Base-by-base conservation (phyloP, 2,329 filamentous ascomycete species). In the Helotiales sp. region DNA sequence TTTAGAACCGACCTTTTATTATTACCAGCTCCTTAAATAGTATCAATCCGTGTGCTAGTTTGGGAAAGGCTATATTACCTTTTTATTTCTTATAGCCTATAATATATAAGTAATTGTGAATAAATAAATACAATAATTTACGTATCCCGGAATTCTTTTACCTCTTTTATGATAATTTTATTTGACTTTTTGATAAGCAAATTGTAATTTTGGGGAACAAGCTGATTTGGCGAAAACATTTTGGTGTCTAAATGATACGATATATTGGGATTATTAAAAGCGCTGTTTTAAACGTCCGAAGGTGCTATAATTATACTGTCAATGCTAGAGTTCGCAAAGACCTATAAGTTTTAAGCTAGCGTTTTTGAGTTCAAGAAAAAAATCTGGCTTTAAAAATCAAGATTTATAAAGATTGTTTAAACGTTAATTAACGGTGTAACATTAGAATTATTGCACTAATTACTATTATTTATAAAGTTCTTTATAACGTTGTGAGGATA, bases 311-410 rank as follows among this genome's bases (percentile, higher is more conserved):
- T 54, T 20, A 54, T 32, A 28, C 50, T 32, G 28, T 54, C 26
- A 15, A 54, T 54, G 20, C 47, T 50, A 11, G 47, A 50, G 47
- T 50, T 50, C 47, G 47, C 20, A 50, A 50, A 50, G 47, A 11
- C 47, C 47, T 50, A 22, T 50, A 22, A 50, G 47, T 50, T 22
- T 50, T 50, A 5, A 50, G 47, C 47, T 13, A 50, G 24, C 47
- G 47, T 26, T 50, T n/a, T 28, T 54, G 15, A 28, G 26, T 54
- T 15, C 26, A 28, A 54, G 13, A 54, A 54, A 54, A 54, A 15
- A 54, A 54, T 54, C 13, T 54, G 50, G 50, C 26, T 54, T 28
- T 15, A 54, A 28, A 54, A 54, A 54, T 54, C 50, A 54, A 54
- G 50, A 54, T 54, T 28, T 28, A 28, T 8, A 30, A 28, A 28